A percentile compares a stretch with the other conserved stretches of the same genome.
Evolutionary conservation across 2,329 filamentous ascomycete species (phyloP).

Genomic region (Thielaviopsis populi): DNA sequence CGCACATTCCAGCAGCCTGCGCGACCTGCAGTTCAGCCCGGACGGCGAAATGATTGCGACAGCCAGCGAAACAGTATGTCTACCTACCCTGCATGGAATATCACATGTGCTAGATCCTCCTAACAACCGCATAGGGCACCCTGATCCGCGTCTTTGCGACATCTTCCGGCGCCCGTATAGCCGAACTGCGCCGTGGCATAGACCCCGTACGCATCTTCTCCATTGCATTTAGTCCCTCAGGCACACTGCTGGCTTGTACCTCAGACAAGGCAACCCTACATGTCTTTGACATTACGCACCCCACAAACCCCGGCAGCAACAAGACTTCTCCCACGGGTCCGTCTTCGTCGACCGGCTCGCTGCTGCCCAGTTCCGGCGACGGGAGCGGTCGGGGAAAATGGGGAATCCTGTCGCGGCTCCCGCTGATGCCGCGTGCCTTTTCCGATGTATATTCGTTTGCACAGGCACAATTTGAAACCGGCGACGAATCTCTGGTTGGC

Average conservation of each 20-base stretch:
- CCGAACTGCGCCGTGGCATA: conserved; percentile 75
- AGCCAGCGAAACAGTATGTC: conserved; percentile 54
- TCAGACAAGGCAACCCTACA: conserved; percentile 95
- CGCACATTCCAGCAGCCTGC: conserved; percentile 66
- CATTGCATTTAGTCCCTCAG: conserved; percentile 71
- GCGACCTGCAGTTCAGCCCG: conserved; percentile 62
- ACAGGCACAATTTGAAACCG: conserved; percentile 66
- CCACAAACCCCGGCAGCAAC: conserved; percentile 25
- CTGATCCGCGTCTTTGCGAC: conserved; percentile 77
- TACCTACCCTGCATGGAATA: background rate
- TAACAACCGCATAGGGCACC: conserved; percentile 41
- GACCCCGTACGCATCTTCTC: conserved; percentile 81
- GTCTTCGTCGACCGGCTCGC: conserved; percentile 23
- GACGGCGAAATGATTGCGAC: conserved; percentile 76
- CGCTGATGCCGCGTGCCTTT: conserved; percentile 72
- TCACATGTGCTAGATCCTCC: background rate
- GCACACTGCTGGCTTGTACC: conserved; percentile 69
- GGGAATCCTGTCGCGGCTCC: conserved; percentile 71
- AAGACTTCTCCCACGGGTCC: conserved; percentile 11
- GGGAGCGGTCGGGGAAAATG: conserved; percentile 53
- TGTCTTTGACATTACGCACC: conserved; percentile 69
- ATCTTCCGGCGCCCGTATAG: conserved; percentile 61
- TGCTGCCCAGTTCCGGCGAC: conserved; percentile 26
- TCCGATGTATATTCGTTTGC: conserved; percentile 81
- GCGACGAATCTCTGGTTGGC: conserved; percentile 48